Evolutionary conservation across 169 alveolate species (phyloP).

Genomic region (Blepharisma undulans): DNA sequence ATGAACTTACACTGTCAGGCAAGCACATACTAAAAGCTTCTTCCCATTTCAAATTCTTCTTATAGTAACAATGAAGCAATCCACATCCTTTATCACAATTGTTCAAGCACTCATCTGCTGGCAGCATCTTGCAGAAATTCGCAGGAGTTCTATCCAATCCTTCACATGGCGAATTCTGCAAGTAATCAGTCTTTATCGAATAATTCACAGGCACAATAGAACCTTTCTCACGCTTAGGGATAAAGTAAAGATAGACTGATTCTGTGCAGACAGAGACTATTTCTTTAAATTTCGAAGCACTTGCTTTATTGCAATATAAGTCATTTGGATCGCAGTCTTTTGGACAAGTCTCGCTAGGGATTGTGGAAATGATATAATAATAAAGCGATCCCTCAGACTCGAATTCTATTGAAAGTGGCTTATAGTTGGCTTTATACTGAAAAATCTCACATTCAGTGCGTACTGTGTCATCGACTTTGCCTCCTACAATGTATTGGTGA

Average conservation of each 20-base stretch:
- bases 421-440: not conserved
- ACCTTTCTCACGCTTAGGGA: not conserved
- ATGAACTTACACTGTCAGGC: not conserved
- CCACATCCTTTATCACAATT: constrained; percentile 1
- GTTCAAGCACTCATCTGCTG: not conserved
- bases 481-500: not conserved
- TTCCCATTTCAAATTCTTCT: not conserved
- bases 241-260: not conserved
- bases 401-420: not conserved
- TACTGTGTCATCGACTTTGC: not conserved
- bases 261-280: not conserved
- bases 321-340: not conserved
- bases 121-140: not conserved
- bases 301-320: not conserved
- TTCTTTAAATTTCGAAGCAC: not conserved
- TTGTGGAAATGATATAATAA: not conserved
- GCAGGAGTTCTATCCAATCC: constrained; percentile 1
- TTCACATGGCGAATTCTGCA: not conserved
- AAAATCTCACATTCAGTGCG: not conserved
- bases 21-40: constrained; percentile 5
- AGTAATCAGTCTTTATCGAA: not conserved
- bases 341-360: not conserved
- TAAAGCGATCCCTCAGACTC: not conserved
- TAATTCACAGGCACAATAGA: not conserved
- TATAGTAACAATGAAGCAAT: not conserved